Conservation (phyloP, 768 basidiomycete genomes). For the Tricholoma bakamatsutake region DNA sequence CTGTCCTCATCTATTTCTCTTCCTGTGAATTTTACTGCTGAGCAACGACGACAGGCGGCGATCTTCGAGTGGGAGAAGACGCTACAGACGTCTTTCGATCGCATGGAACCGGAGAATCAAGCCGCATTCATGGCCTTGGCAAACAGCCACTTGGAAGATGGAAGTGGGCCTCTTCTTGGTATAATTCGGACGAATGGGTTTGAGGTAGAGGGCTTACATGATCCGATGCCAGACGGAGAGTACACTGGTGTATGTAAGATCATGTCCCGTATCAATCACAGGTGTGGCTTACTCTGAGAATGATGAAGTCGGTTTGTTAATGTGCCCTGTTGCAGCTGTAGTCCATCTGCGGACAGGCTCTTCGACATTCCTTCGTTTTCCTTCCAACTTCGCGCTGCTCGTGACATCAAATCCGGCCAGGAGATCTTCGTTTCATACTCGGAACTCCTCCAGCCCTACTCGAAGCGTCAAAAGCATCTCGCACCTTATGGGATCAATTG, state of each 20-base stretch:
- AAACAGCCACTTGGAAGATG: conserved; percentile 27
- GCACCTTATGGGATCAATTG: conserved; percentile 24
- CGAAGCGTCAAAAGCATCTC: conserved; percentile 21
- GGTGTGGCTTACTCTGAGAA: conserved; percentile 15
- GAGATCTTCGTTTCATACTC: conserved; percentile 27
- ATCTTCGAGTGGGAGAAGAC: conserved; percentile 16
- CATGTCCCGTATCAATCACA: conserved; percentile 33
- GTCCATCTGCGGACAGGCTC: conserved; percentile 20
- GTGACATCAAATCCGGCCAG: conserved; percentile 24
- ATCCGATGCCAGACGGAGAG: conserved; percentile 13
- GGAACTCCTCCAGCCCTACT: conserved; percentile 10
- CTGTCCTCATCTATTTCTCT: conserved; percentile 8
- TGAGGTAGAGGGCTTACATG: conserved; percentile 14
- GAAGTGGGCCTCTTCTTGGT: conserved; percentile 27
- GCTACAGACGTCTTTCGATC: conserved; percentile 17
- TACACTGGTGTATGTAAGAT: conserved; percentile 23
- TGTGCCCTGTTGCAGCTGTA: conserved; percentile 18
- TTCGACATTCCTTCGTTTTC: conserved; percentile 28
- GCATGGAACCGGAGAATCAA: conserved; percentile 20
- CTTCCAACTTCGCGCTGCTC: conserved; percentile 20
- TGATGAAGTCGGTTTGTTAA: neutral
- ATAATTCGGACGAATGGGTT: conserved; percentile 30
- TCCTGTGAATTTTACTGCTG: conserved; percentile 5
- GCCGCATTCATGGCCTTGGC: conserved; percentile 24
- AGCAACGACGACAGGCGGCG: conserved; percentile 5